Evolutionary conservation across 1,284 basidiomycete genomes (phyloP), one percentile per base, ranked within the genome.

Genomic region (Somion occarium): DNA sequence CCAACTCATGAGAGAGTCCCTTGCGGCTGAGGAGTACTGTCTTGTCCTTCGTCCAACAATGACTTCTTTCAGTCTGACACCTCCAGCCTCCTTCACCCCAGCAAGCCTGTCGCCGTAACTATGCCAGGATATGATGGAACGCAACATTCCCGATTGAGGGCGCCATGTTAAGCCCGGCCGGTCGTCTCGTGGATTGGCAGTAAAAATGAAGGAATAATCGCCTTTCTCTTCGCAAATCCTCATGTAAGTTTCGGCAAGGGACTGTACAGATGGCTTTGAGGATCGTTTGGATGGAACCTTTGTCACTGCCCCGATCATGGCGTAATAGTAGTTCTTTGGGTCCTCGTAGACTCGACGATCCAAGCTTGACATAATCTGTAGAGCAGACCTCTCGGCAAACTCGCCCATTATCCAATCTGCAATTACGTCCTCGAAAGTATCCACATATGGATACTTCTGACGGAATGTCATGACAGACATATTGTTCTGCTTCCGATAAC

Each of bases 121-220:
- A 18, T 53, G 52, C 57, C 56, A 59, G 7, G 54, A 22, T 3
- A 60, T 13, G 5, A 60, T 19, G 7, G 46, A 34, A 4, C 25
- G 52, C 20, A 59, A 46, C 11, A 57, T 42, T 37, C 46, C 46
- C 1, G 51, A 56, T 13, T 41, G 18, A 3, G 61, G 61, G 11
- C 59, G 42, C 61, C 61, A 62, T 13, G 46, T 39, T 11, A 50
- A 23, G 1, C 59, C 58, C 0, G 54, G 52, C 1, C 59, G 54
- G 5, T 42, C 20, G 42, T 63, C 60, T 24, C 56, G 44, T 3
- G 51, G 48, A 15, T 50, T 51, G 19, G 52, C 18, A 47, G 53
- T 52, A 50, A 59, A 61, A 34, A 62, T 56, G 53, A 61, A 61
- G 2, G 59, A 61, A 48, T 59, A 60, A 52, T 63, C 55, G 20